Evolutionary conservation across 176 grass and related monocot genomes (phyloP), one percentile per base, ranked within the genome.

Genomic region (Thinopyrum elongatum): DNA sequence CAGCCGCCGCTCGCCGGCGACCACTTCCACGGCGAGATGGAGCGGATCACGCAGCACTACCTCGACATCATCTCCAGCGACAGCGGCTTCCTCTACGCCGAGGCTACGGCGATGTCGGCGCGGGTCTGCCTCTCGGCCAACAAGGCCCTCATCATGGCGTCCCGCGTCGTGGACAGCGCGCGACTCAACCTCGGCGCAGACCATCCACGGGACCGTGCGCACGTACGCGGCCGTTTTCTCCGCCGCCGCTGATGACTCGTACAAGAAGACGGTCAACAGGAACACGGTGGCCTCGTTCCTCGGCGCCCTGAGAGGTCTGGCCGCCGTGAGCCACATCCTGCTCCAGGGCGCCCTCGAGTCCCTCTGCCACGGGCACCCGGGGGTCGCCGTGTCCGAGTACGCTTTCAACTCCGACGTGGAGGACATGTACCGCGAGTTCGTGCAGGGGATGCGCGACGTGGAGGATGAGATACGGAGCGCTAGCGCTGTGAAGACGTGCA

Each of bases 321-420:
- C 71, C 1, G 74, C 71, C 8, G 35, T 87, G 23, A 44, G 61
- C 71, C 86, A 82, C 62, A 77, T 87, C 71, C 12, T 87, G 60
- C 46, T 87, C 8, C 25, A 87, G 10, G 41, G 33, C 25, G 86
- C 86, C 16, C n/a, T 81, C 11, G 85, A 82, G 10, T 58, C 78
- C 17, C 39, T 87, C 31, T 17, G 39, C 69, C 78, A 81, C 3
- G 39, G 10, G 39, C 7, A 26, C 41, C 69, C 41, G 22, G 53
- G 7, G 19, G 68, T 36, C 1, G 27, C 58, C 58, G 7, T 81
- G 59, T 65, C 78, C 0, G 58, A 87, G 78, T 87, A 87, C 8
- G 85, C 78, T 10, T 66, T 55, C 58, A 87, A 75, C 78, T 49
- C 66, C 12, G 77, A 86, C 39, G 55, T 80, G 3, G 25, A 80